Conservation (phyloP, 805 yeast genomes). For the Starmerella sp. region DNA sequence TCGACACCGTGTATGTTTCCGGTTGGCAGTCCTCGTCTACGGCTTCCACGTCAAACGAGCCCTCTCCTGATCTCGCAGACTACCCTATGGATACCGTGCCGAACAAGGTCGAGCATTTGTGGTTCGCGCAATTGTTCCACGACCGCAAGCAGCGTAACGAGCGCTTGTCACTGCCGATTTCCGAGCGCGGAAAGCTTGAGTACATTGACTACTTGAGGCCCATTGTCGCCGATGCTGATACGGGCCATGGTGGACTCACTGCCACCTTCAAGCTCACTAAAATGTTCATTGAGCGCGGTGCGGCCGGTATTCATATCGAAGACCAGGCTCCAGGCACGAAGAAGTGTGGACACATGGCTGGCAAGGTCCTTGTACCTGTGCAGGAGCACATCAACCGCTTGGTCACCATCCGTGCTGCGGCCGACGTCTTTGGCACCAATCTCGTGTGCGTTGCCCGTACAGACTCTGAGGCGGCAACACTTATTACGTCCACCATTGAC, state of each 20-base stretch:
- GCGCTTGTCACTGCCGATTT: conserved; percentile 47
- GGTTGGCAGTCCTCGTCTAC: conserved; percentile 99
- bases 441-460: conserved; percentile 87
- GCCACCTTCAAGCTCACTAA: conserved; percentile 92
- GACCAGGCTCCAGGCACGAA: conserved; percentile 99
- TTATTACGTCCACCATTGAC: conserved; percentile 87
- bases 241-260: conserved; percentile 98
- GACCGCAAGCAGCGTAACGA: conserved; percentile 92
- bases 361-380: conserved; percentile 92
- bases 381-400: conserved; percentile 94
- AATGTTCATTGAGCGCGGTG: conserved; percentile 94
- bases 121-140: conserved; percentile 94
- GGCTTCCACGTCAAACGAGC: conserved; percentile 94
- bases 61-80: conserved; percentile 96
- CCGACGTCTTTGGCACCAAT: conserved; percentile 84
- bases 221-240: conserved; percentile 93
- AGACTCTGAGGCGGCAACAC: conserved; percentile 95
- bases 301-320: conserved; percentile 97
- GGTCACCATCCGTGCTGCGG: conserved; percentile 87
- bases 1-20: conserved; percentile 84
- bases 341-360: conserved; percentile 99
- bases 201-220: conserved; percentile 86
- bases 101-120: conserved; percentile 91
- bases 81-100: conserved; percentile 99
- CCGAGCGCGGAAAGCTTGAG: conserved; percentile 57